A percentile compares a stretch with the other conserved stretches of the same genome.
phyloP scores from a whole-genome alignment of 164 flowering plant species.

The Santalum album region DNA sequence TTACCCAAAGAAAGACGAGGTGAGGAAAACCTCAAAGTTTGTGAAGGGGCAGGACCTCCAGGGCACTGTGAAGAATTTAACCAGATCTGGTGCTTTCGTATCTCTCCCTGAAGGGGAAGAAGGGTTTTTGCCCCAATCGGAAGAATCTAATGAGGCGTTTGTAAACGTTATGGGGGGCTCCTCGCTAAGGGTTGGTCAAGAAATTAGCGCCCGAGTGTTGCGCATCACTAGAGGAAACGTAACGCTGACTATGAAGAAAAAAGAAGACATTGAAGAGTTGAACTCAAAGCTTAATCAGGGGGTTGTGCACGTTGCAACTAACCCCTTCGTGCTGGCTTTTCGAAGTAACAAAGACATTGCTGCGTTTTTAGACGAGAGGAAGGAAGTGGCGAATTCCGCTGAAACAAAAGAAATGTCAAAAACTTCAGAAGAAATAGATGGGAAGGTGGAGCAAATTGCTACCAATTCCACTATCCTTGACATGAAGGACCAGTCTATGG shows the following conservation, averaged over 20 bases:
- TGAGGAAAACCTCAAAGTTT: constrained; percentile 53
- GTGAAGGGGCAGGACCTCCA: constrained; percentile 64
- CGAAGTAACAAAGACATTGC: constrained; percentile 70
- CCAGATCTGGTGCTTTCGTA: constrained; percentile 75
- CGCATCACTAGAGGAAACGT: constrained; percentile 64
- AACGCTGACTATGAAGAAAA: constrained; percentile 84
- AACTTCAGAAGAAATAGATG: constrained; percentile 18
- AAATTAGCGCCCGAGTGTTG: constrained; percentile 72
- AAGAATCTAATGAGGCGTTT: constrained; percentile 63
- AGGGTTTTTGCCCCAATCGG: constrained; percentile 81
- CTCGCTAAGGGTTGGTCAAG: constrained; percentile 67
- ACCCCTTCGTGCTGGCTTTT: constrained; percentile 87
- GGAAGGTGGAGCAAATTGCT: constrained; percentile 9
- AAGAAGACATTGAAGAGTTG: constrained; percentile 33
- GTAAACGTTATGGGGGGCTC: constrained; percentile 48
- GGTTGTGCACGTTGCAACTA: constrained; percentile 57
- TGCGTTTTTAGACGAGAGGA: constrained; percentile 66
- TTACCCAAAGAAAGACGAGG: constrained; percentile 30
- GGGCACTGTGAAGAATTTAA: constrained; percentile 82
- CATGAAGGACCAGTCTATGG: constrained; percentile 15
- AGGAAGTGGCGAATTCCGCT: constrained; percentile 26
- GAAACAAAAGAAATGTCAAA: constrained; percentile 10
- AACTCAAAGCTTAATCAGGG: constrained; percentile 35
- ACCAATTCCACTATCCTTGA: constrained; percentile 11
- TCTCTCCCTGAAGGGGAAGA: constrained; percentile 89